phyloP scores from a whole-genome alignment of 2,329 filamentous ascomycete species.

The Lasiodiplodia hormozganensis region DNA sequence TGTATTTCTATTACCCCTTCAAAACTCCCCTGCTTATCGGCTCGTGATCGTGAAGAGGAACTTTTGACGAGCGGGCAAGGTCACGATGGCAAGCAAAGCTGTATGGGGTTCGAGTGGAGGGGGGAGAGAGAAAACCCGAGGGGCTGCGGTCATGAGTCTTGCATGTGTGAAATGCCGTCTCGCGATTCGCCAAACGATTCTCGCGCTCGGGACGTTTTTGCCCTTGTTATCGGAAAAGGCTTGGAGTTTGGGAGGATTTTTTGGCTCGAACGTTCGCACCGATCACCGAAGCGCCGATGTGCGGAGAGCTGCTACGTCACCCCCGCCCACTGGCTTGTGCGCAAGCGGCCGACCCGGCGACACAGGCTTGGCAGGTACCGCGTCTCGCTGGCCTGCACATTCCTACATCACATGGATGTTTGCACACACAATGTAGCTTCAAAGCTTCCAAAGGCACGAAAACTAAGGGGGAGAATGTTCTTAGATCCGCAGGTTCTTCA shows the following conservation, averaged over 20 bases:
- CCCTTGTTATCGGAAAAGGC: conserved; percentile 6
- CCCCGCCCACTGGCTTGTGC: not conserved
- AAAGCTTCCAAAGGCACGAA: no score
- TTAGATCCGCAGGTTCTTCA: not conserved
- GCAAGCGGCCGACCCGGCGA: conserved; percentile 6
- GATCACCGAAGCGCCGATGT: conserved; percentile 14
- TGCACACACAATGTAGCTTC: no score
- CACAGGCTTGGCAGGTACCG: not conserved
- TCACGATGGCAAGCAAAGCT: conserved; percentile 7
- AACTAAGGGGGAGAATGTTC: not conserved
- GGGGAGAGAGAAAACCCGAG: not conserved
- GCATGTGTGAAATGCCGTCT: not conserved
- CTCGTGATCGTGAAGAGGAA: conserved; percentile 22
- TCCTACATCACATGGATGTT: not conserved
- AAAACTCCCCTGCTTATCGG: conserved; percentile 28
- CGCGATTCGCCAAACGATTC: not conserved
- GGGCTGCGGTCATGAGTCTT: not conserved
- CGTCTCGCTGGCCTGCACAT: not conserved
- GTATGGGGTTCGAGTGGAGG: not conserved
- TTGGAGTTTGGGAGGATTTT: conserved; percentile 8
- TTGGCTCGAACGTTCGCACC: conserved; percentile 13
- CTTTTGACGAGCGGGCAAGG: conserved; percentile 18
- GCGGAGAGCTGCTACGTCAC: conserved; percentile 20
- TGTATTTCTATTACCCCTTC: conserved; percentile 30
- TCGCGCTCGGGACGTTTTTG: not conserved